These are phyloP conservation scores for Verruconis gallopava DNA, from an alignment of 2,329 filamentous ascomycete genomes.

Conservation along the genomic window DNA sequence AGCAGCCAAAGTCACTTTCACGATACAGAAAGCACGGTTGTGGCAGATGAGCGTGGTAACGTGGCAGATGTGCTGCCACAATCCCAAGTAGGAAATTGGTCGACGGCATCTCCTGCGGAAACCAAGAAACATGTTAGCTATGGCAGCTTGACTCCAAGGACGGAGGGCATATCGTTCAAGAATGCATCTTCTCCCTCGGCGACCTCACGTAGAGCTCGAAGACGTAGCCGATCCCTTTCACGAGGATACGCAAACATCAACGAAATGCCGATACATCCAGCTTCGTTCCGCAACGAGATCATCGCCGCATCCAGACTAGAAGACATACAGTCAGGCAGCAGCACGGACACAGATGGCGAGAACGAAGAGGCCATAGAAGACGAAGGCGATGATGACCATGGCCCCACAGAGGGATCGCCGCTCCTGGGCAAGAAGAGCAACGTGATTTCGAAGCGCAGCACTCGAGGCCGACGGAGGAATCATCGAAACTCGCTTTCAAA, in stretches of 20 bases:
- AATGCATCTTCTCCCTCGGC: neutral
- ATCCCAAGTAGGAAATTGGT: constrained; percentile 42
- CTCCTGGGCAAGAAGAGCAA: constrained; percentile 24
- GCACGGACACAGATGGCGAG: constrained; percentile 43
- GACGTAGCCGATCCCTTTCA: constrained; percentile 44
- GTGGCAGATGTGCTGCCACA: constrained; percentile 51
- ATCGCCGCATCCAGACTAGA: constrained; percentile 65
- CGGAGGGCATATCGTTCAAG: constrained; percentile 3
- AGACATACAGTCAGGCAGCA: constrained; percentile 40
- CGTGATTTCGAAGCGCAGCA: constrained; percentile 13
- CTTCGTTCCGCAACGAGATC: constrained; percentile 83
- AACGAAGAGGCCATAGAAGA: constrained; percentile 23
- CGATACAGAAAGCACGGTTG: constrained; percentile 23
- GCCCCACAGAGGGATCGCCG: constrained; percentile 25
- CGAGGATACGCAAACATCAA: constrained; percentile 44
- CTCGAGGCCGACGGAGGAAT: constrained; percentile 18
- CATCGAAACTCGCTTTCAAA: constrained; percentile 12
- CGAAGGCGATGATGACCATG: constrained; percentile 26
- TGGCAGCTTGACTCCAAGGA: neutral
- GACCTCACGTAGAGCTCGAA: constrained; percentile 33
- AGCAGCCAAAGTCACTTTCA: no score
- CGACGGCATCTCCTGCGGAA: constrained; percentile 19
- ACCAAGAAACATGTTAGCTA: constrained; percentile 12
- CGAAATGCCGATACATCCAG: constrained; percentile 71
- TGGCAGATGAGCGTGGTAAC: constrained; percentile 45